Evolutionary conservation across 257 asterid genomes (phyloP).

Genomic region (Solanum sejunctum): DNA sequence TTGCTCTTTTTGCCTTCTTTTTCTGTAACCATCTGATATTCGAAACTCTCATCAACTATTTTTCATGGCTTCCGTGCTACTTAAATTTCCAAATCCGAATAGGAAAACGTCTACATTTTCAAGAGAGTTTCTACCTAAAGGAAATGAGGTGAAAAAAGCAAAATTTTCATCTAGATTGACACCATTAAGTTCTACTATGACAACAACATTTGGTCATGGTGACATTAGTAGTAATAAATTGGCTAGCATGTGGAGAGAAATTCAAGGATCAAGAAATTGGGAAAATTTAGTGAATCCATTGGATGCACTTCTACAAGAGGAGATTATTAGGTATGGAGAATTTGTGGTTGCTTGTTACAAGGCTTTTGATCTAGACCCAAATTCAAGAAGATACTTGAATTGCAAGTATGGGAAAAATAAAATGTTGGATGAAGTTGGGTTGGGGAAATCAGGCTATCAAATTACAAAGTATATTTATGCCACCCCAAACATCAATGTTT

Average conservation of each 20-base stretch:
- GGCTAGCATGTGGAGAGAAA: slow-evolving; percentile 34
- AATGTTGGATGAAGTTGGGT: slow-evolving; percentile 29
- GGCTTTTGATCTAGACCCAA: slow-evolving; percentile 51
- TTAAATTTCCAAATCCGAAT: not conserved
- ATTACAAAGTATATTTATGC: slow-evolving; percentile 49
- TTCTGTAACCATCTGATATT: not conserved
- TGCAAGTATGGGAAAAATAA: slow-evolving; percentile 44
- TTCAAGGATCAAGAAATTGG: slow-evolving; percentile 51
- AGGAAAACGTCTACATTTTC: not conserved
- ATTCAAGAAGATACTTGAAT: slow-evolving; percentile 40
- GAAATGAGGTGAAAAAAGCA: not conserved
- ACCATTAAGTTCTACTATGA: not conserved
- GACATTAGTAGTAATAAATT: not conserved
- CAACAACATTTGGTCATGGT: not conserved
- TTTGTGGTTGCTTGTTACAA: slow-evolving; percentile 50
- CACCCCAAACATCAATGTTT: slow-evolving; percentile 23
- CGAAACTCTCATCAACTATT: not conserved
- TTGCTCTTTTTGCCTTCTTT: not conserved
- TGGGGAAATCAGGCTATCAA: slow-evolving; percentile 34
- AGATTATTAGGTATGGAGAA: slow-evolving; percentile 49
- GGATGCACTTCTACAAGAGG: slow-evolving; percentile 33
- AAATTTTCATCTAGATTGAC: not conserved
- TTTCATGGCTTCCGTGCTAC: not conserved
- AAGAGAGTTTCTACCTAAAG: not conserved
- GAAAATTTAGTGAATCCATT: slow-evolving; percentile 42